Conservation (phyloP, 164 flowering plant species). For the grape (Vitis vinifera) region DNA sequence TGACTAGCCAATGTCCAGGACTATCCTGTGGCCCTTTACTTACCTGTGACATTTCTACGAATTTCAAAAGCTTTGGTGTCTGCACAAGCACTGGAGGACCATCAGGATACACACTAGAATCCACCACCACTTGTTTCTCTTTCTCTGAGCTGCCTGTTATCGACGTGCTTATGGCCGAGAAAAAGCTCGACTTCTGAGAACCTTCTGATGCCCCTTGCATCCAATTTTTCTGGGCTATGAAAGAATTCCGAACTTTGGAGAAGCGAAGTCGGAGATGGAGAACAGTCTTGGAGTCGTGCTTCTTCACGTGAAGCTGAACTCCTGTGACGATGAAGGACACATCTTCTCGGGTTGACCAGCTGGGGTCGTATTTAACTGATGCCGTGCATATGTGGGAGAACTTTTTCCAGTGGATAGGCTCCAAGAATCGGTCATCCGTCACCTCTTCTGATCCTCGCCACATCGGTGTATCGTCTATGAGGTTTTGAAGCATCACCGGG, state of each 20-base stretch:
- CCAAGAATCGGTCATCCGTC: conserved; percentile 28
- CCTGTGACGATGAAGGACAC: conserved; percentile 68
- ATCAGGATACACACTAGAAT: conserved; percentile 61
- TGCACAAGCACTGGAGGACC: conserved; percentile 71
- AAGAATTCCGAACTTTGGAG: conserved; percentile 37
- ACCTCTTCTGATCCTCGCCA: conserved; percentile 52
- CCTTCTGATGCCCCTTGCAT: conserved; percentile 39
- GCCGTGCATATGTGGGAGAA: conserved; percentile 70
- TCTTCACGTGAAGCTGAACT: conserved; percentile 62
- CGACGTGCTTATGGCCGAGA: conserved; percentile 48
- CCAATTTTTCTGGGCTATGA: conserved; percentile 45
- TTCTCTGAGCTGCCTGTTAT: conserved; percentile 31
- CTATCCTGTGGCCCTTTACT: conserved; percentile 72
- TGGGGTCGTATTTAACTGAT: conserved; percentile 50
- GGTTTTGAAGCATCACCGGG: conserved; percentile 47
- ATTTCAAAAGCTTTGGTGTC: conserved; percentile 49
- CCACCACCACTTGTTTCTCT: conserved; percentile 48
- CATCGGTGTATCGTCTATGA: conserved; percentile 18
- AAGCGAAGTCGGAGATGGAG: conserved; percentile 69
- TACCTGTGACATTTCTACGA: conserved; percentile 60
- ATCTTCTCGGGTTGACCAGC: conserved; percentile 30
- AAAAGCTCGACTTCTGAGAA: conserved; percentile 46
- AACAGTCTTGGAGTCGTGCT: conserved; percentile 51
- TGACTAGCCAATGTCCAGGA: conserved; percentile 89
- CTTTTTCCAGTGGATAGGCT: conserved; percentile 47